Evolutionary conservation across 2,329 filamentous ascomycete species (phyloP), one percentile per base, ranked within the genome.

Genomic region (Coniochaeta ligniaria): DNA sequence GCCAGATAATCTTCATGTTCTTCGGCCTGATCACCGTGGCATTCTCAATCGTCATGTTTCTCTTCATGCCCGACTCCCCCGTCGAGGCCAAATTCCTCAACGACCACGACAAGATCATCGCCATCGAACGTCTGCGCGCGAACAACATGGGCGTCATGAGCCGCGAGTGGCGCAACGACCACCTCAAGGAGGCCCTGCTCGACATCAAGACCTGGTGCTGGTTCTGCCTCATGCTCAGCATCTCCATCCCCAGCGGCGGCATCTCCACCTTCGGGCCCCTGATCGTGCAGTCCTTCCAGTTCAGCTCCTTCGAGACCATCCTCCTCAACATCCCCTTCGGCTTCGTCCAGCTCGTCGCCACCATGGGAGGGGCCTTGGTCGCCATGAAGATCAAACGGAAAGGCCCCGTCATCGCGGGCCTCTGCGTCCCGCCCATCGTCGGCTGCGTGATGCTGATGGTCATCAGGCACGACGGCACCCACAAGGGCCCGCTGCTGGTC

Each of bases 41-140:
- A 1, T 83, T 81, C 62, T 77, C 81, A 1, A 65, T 75, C 0
- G 66, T 80, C 14, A 79, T 88, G 6, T 76, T 83, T 71, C 60
- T 80, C 20, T 80, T 81, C 58, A 85, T 89, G 77, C 87, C 87
- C 0, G 86, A 89, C 65, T 86, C 83, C 0, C 86, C 86, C 0
- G 80, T 86, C 66, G 78, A 82, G 24, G 79, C 84, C 1, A 82
- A 79, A 22, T 87, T 86, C 57, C 74, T 88, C 1, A 76, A 72
- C 0, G 76, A 80, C 4, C 74, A 81, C 16, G 84, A 88, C 54
- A 85, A 82, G 60, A 66, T 84, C 0, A 72, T 86, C 11, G 83
- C 84, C 0, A 78, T 87, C 12, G 84, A 87, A 66, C 75, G 84
- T 54, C 67, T 83, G 14, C 72, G 80, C 1, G 78, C 77, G 65